Percentiles rank a stretch among this genome's conserved stretches.
These are phyloP conservation scores for Vaccinium darrowii DNA, from an alignment of 148 eudicot species.

Conservation along the genomic window DNA sequence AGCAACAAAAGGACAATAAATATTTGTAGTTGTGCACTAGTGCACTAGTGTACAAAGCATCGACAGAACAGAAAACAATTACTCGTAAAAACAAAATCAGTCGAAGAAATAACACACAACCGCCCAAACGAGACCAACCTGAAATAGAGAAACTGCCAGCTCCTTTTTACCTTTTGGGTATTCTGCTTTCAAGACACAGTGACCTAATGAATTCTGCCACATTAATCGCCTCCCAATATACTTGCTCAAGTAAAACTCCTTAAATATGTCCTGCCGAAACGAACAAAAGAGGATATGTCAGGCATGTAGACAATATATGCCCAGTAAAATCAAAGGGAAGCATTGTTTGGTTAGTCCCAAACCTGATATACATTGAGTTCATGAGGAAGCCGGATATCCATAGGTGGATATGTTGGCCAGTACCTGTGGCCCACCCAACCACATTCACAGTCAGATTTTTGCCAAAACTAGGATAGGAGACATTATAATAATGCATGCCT, in stretches of 20 bases:
- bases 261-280: slow-evolving; percentile 76
- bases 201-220: slow-evolving; percentile 98
- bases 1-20: neutral
- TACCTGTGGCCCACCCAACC: slow-evolving; percentile 53
- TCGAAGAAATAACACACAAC: neutral
- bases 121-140: slow-evolving; percentile 50
- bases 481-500: neutral
- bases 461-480: neutral
- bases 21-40: neutral
- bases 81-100: neutral
- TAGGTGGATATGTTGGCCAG: slow-evolving; percentile 99
- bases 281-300: slow-evolving; percentile 13
- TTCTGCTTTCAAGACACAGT: slow-evolving; percentile 88
- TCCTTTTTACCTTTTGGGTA: slow-evolving; percentile 91
- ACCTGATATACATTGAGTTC: slow-evolving; percentile 99
- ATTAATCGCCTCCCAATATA: slow-evolving; percentile 94
- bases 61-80: neutral
- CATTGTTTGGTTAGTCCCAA: slow-evolving; percentile 19
- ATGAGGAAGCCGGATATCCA: slow-evolving; percentile 94
- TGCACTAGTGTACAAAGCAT: neutral
- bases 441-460: slow-evolving; percentile 6
- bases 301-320: neutral
- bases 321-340: neutral
- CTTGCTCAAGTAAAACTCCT: slow-evolving; percentile 93
- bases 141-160: slow-evolving; percentile 94